Percentiles rank a stretch among this genome's conserved stretches.
Conservation (phyloP, 192 early-diverging fungal genomes). For the Mortierella claussenii region DNA sequence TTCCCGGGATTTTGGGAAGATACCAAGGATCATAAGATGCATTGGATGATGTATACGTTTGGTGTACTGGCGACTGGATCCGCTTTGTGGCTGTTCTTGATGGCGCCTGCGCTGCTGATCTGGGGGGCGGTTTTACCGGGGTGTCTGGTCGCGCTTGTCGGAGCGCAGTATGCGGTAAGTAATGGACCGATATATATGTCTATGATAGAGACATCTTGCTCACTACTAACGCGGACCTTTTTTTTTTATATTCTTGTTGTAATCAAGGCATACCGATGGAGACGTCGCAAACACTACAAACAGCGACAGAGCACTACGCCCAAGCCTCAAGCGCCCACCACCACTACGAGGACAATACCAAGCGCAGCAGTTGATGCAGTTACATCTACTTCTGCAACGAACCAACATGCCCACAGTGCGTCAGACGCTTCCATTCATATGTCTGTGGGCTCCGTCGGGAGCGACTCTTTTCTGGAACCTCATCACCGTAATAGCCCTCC, state of each 20-base stretch:
- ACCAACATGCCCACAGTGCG: conserved; percentile 3
- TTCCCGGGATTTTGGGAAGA: conserved; percentile 43
- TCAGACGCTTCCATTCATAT: conserved; percentile 20
- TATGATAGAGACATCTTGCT: neutral
- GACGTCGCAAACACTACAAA: conserved; percentile 12
- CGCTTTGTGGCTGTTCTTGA: conserved; percentile 8
- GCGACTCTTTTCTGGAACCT: conserved; percentile 18
- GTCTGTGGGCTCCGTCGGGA: conserved; percentile 5
- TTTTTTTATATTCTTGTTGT: too few species aligned
- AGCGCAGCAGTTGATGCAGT: conserved; percentile 4
- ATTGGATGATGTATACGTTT: conserved; percentile 27
- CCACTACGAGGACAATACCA: conserved; percentile 9
- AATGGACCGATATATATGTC: neutral
- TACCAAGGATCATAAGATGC: conserved; percentile 26
- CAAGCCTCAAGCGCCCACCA: neutral
- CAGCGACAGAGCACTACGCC: neutral
- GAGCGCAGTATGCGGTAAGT: conserved; percentile 32
- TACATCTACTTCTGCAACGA: neutral
- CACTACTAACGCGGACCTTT: neutral
- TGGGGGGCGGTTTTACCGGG: conserved; percentile 19
- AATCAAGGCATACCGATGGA: conserved; percentile 35
- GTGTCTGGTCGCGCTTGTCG: neutral
- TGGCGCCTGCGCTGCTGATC: conserved; percentile 16
- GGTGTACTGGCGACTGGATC: conserved; percentile 5
- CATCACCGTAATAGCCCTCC: conserved; percentile 30